Base-by-base conservation (phyloP, 192 early-diverging fungal genomes). In the Linnemannia zychae region DNA sequence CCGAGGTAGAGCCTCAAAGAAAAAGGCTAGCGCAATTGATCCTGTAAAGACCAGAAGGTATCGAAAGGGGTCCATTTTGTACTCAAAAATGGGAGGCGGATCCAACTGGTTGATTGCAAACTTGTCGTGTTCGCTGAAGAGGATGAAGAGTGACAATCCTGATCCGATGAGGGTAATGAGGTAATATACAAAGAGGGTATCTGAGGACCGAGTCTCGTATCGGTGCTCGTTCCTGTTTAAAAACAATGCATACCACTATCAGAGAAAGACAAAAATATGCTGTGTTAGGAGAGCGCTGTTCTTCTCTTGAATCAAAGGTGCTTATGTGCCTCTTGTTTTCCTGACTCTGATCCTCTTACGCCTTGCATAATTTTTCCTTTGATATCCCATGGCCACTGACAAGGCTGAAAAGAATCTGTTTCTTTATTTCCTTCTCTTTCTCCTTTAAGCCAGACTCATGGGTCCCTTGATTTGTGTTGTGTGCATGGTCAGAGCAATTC, bases 141-240 rank as follows among this genome's bases (percentile, higher is more conserved):
- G 71, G 66, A 84, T 67, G 33, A 78, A 78, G 53, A 77, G 66
- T n/a, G 81, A 77, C 72, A 84, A 72, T 13, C 66, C 38, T 50
- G 76, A 67, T 15, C 75, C 76, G 48, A 74, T 15, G 66, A 84
- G 50, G 22, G 71, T 74, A 7, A 74, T 38, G 44, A 77, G 4
- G 49, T 84, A 84, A 71, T 74, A 84, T 33, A 69, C 13, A 68
- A 53, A 60, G 18, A 84, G 71, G 36, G 47, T 70, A 67, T 84
- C 76, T 24, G 81, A 84, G 12, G 81, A 72, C 28, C 76, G 70
- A 44, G 74, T 71, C 49, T 67, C 67, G 52, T 78, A 84, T 36
- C 67, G 71, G 48, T 84, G 81, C 72, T 84, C 81, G 20, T 69
- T 69, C 71, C 17, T 65, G 67, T 78, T 84, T 28, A 84, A 40